Evolutionary conservation across 129 eudicot species (phyloP).

Genomic region (Calendula officinalis): DNA sequence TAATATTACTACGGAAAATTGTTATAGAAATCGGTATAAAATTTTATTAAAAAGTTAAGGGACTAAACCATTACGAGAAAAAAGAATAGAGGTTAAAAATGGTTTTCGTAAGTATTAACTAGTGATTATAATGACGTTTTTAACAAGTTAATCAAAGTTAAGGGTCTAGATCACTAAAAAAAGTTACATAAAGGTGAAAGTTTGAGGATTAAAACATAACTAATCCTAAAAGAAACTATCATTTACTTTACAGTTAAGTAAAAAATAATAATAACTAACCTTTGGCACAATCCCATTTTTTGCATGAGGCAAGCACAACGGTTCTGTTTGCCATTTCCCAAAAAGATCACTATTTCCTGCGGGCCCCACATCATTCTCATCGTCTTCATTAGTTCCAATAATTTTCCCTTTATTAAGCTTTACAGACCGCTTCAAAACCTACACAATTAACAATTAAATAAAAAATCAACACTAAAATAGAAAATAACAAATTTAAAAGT

Average conservation of each 20-base stretch:
- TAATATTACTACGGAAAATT: no score
- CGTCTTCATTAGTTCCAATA: conserved; percentile 45
- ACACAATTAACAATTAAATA: not conserved
- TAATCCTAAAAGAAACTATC: not conserved
- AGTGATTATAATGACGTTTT: no score
- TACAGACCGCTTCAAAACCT: conserved; percentile 58
- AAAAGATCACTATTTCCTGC: conserved; percentile 50
- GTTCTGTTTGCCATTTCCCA: conserved; percentile 97
- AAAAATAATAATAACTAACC: conserved; percentile 35
- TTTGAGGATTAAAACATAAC: no score
- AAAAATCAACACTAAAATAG: not conserved
- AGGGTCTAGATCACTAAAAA: no score
- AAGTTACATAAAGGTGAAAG: no score
- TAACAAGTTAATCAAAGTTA: no score
- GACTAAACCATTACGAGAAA: no score
- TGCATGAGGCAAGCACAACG: conserved; percentile 66
- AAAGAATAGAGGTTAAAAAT: no score
- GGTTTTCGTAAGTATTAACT: no score
- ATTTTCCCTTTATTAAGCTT: conserved; percentile 49
- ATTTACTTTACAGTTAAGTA: not conserved
- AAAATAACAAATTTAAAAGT: not conserved
- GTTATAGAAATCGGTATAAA: no score
- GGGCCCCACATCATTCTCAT: conserved; percentile 49
- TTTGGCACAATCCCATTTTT: conserved; percentile 87
- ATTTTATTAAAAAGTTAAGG: no score